phyloP scores from a whole-genome alignment of 257 asterid species.

The Rhazya stricta region DNA sequence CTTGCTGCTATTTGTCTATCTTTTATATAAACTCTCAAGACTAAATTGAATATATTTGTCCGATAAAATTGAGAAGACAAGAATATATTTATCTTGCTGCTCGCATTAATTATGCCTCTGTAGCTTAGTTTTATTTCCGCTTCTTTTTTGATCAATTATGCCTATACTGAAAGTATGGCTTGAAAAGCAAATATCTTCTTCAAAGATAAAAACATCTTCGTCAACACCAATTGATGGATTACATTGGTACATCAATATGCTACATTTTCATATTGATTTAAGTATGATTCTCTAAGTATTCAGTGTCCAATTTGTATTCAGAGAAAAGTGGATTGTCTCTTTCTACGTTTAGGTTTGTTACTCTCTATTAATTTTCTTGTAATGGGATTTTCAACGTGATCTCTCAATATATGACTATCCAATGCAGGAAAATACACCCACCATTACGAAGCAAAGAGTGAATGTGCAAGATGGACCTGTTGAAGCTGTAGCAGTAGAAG shows the following conservation, averaged over 20 bases:
- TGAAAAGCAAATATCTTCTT: background rate
- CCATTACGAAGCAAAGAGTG: slow-evolving; percentile 51
- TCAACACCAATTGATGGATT: background rate
- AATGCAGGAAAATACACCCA: slow-evolving; percentile 70
- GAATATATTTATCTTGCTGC: background rate
- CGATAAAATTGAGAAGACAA: background rate
- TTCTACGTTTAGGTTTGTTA: background rate
- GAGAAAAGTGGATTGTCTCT: background rate
- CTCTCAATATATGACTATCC: slow-evolving; percentile 8
- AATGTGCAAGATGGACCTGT: slow-evolving; percentile 45
- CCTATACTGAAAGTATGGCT: background rate
- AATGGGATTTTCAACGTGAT: background rate
- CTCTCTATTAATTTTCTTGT: background rate
- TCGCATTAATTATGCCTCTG: background rate
- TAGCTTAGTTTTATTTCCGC: background rate
- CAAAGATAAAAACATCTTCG: background rate
- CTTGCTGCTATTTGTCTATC: background rate
- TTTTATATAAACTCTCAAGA: background rate
- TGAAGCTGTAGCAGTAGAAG: slow-evolving; percentile 31
- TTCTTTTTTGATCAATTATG: background rate
- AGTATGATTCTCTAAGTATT: background rate
- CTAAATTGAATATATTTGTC: background rate
- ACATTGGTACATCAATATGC: background rate
- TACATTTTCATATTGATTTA: background rate
- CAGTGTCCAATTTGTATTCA: background rate